Conservation (phyloP, 495 filamentous ascomycete genomes). For the Talaromyces wortmannii region DNA sequence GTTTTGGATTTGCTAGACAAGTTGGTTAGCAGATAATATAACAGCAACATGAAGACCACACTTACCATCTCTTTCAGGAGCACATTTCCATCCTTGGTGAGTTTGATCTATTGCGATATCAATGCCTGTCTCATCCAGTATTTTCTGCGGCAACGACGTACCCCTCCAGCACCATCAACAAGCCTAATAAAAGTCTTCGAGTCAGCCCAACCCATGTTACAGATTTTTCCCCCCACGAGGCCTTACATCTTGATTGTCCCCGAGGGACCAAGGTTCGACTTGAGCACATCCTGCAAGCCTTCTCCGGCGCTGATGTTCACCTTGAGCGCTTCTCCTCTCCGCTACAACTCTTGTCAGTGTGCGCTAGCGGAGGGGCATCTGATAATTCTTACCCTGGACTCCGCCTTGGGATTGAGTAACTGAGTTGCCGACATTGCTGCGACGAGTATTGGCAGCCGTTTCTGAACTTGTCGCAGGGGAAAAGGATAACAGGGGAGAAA, state of each 20-base stretch:
- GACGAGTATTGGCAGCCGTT: conserved; percentile 6
- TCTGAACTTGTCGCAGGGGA: conserved; percentile 6
- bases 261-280: conserved; percentile 88
- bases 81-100: conserved; percentile 98
- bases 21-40: conserved; percentile 23
- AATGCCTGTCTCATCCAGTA: neutral
- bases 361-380: conserved; percentile 19
- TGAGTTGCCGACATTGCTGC: conserved; percentile 67
- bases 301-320: conserved; percentile 97
- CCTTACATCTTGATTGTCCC: conserved; percentile 94
- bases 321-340: conserved; percentile 88
- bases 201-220: conserved; percentile 15
- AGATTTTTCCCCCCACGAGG: neutral
- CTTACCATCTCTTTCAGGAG: conserved; percentile 92
- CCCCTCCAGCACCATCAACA: conserved; percentile 89
- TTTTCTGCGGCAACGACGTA: conserved; percentile 39
- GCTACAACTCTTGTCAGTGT: conserved; percentile 49
- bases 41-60: neutral
- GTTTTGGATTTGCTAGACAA: conserved; percentile 66
- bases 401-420: conserved; percentile 95
- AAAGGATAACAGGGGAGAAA: conserved; percentile 4
- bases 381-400: conserved; percentile 68
- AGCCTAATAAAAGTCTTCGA: conserved; percentile 50
- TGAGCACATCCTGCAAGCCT: conserved; percentile 90
- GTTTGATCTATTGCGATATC: conserved; percentile 67